phyloP scores from a whole-genome alignment of 352 stramenopile species.

The Thalassiosira allenii region DNA sequence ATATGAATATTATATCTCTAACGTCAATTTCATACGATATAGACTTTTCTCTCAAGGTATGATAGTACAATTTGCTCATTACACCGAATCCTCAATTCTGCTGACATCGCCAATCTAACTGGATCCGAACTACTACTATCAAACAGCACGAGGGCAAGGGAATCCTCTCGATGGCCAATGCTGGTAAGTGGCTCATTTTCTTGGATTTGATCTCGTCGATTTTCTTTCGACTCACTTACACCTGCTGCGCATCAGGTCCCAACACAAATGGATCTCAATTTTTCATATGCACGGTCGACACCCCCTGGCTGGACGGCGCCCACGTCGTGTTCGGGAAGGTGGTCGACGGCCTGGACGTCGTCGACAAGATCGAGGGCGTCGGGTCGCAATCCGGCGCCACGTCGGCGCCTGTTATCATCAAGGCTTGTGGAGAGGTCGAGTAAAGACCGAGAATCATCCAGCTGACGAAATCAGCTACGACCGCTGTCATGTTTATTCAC shows the following conservation, averaged over 20 bases:
- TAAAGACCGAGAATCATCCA: too few relatives aligned
- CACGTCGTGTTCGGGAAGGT: slow-evolving; percentile 98
- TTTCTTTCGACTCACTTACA: slow-evolving; percentile 3
- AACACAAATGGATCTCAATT: slow-evolving; percentile 91
- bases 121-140: too few relatives aligned
- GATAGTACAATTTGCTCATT: too few relatives aligned
- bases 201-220: slow-evolving; percentile 54
- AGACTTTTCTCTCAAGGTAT: too few relatives aligned
- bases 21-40: too few relatives aligned
- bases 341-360: slow-evolving; percentile 95
- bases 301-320: slow-evolving; percentile 97
- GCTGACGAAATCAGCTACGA: slow-evolving; percentile 97
- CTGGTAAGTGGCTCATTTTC: slow-evolving; percentile 84
- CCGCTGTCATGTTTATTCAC: too few relatives aligned
- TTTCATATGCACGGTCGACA: slow-evolving; percentile 98
- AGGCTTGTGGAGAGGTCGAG: slow-evolving; percentile 93
- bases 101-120: too few relatives aligned
- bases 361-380: slow-evolving; percentile 96
- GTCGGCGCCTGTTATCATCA: slow-evolving; percentile 91
- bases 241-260: background rate
- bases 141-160: slow-evolving; percentile 94
- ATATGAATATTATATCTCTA: too few relatives aligned
- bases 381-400: slow-evolving; percentile 93
- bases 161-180: slow-evolving; percentile 97
- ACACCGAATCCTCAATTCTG: too few relatives aligned